Evolutionary conservation across 768 basidiomycete species (phyloP), one percentile per base, ranked within the genome.

Genomic region (Termitomyces sp.): DNA sequence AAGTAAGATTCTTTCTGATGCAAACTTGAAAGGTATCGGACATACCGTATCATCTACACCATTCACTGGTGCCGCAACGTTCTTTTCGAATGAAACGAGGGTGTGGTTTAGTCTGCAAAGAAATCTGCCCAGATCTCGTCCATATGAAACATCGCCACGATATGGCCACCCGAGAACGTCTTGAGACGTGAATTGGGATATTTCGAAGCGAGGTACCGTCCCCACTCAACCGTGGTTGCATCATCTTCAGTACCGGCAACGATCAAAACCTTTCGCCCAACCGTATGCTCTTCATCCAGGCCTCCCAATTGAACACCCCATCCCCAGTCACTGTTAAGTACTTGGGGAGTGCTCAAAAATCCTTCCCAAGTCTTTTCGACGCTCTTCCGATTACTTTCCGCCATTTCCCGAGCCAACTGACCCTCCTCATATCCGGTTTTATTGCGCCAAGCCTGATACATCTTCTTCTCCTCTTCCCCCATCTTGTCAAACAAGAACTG

Each of bases 321-420:
- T 45, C 71, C 79, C 80, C 80, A 81, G 58, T 78, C 75, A 32
- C 73, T 73, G 46, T 78, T 71, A 19, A 77, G 47, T 23, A 78
- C 67, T 6, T 61, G 48, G 3, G 70, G 27, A 27, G 65, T 56
- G 23, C 72, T 73, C 57, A 71, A 63, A 54, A 81, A 76, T 2
- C 81, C 81, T 53, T 71, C 76, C 79, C 78, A 79, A 29, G 73
- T 69, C 37, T 61, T 74, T 38, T 68, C 69, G 7, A 77, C 73
- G 61, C 79, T 82, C 57, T 71, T 71, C 49, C 72, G 64, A 40
- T 69, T 62, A 53, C 70, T 74, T 56, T 62, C 57, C 8, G 77
- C 77, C 66, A 77, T 68, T 56, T 64, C 58, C 46, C 68, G 63
- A 58, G 73, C 71, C 54, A 72, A 65, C 38, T 76, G 73, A 0